These are phyloP conservation scores for Heterobasidion occidentale DNA, from an alignment of 1,284 basidiomycete species.

Conservation along the genomic window DNA sequence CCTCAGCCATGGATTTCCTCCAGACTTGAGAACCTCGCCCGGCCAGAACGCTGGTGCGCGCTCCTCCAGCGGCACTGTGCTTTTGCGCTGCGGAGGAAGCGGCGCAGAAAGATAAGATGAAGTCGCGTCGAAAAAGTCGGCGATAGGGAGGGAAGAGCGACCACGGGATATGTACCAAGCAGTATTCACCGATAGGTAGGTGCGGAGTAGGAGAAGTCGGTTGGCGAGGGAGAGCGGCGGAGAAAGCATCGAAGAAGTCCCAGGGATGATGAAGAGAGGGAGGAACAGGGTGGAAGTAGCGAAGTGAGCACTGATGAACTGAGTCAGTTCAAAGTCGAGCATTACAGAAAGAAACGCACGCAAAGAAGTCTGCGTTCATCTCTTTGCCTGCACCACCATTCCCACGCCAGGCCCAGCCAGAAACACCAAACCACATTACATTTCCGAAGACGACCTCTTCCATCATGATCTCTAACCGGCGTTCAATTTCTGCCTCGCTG, in stretches of 20 bases:
- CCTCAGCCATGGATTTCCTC: conserved; percentile 46
- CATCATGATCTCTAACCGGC: conserved; percentile 24
- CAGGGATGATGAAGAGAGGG: conserved; percentile 22
- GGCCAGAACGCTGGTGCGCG: conserved; percentile 12
- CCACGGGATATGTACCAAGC: conserved; percentile 31
- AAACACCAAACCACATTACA: conserved; percentile 32
- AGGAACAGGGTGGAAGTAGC: conserved; percentile 39
- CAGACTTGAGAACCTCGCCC: conserved; percentile 7
- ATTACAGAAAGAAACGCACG: conserved; percentile 7
- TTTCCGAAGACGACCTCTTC: conserved; percentile 38
- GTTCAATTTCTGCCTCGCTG: conserved; percentile 23
- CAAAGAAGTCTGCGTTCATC: conserved; percentile 34
- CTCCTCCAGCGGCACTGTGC: conserved; percentile 19
- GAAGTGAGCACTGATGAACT: conserved; percentile 30
- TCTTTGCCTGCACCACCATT: conserved; percentile 6
- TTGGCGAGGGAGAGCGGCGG: conserved; percentile 16
- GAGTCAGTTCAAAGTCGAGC: no score
- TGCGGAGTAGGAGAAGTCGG: conserved; percentile 25
- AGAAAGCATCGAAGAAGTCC: no score
- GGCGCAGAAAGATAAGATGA: conserved; percentile 8
- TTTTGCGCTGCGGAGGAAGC: conserved; percentile 11
- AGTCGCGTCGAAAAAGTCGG: conserved; percentile 25
- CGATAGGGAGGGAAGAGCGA: conserved; percentile 24
- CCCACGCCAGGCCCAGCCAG: conserved; percentile 25
- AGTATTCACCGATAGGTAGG: conserved; percentile 29